Conservation (phyloP, 208 protist genomes). For the Trypanosoma platydactyli region DNA sequence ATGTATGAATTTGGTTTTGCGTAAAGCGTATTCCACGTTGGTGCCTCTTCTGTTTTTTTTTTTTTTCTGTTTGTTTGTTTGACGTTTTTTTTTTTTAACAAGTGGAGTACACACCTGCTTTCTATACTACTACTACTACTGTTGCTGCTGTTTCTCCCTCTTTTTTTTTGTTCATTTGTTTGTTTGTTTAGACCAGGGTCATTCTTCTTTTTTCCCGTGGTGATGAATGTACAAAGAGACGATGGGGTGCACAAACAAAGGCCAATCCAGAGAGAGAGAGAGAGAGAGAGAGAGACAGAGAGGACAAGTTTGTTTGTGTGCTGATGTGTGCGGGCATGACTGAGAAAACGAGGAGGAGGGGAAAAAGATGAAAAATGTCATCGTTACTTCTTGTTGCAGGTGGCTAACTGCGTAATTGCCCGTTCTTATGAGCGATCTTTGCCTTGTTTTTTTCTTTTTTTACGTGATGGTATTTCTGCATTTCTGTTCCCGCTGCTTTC, state of each 20-base stretch:
- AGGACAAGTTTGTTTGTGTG: background rate
- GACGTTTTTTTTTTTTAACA: background rate
- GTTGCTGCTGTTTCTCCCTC: constrained; percentile 1
- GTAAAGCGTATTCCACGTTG: constrained; percentile 23
- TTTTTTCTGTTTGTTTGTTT: constrained; percentile 2
- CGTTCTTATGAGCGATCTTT: too few relatives aligned
- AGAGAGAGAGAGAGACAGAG: constrained; percentile 8
- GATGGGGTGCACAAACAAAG: background rate
- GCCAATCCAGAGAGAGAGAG: background rate
- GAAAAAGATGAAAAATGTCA: too few relatives aligned
- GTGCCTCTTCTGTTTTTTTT: constrained; percentile 1
- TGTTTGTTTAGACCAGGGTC: background rate
- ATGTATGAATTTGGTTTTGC: constrained; percentile 82
- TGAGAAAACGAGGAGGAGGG: too few relatives aligned
- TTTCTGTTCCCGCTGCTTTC: constrained; percentile 10
- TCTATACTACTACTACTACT: constrained; percentile 1
- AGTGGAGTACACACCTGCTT: constrained; percentile 2
- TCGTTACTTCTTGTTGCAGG: too few relatives aligned
- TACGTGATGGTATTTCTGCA: background rate
- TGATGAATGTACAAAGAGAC: constrained; percentile 10
- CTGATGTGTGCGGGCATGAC: background rate
- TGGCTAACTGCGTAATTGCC: too few relatives aligned
- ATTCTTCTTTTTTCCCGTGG: too few relatives aligned
- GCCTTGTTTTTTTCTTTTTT: background rate
- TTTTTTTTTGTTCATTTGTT: constrained; percentile 1